Evolutionary conservation across 2,329 filamentous ascomycete genomes (phyloP).

Genomic region (Ophiostoma montium): DNA sequence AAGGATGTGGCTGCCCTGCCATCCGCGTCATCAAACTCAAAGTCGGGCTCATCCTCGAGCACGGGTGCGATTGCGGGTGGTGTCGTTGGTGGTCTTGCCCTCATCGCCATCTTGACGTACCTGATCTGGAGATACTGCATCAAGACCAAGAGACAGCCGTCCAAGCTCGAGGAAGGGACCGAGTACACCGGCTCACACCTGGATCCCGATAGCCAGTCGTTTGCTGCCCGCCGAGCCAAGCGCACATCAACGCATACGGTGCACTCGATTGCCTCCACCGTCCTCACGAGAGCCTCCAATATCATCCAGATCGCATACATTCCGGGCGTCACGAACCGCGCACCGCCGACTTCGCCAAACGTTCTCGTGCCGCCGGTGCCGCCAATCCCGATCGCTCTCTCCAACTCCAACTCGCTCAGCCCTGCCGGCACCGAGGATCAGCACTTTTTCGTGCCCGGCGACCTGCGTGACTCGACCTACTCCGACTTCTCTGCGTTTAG

Average conservation of each 20-base stretch:
- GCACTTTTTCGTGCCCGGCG: constrained; percentile 85
- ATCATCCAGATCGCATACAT: constrained; percentile 99
- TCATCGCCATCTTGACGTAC: constrained; percentile 61
- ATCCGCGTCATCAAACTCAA: constrained; percentile 12
- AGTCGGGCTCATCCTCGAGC: constrained; percentile 40
- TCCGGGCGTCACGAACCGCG: constrained; percentile 87
- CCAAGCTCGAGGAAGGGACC: constrained; percentile 39
- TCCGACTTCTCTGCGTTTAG: constrained; percentile 55
- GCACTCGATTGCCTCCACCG: constrained; percentile 84
- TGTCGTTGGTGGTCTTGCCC: constrained; percentile 70
- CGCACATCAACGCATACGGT: constrained; percentile 75
- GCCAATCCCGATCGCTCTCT: constrained; percentile 56
- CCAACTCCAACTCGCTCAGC: constrained; percentile 33
- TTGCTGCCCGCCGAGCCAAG: constrained; percentile 39
- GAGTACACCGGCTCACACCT: constrained; percentile 33
- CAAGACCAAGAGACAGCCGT: constrained; percentile 58
- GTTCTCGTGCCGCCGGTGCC: constrained; percentile 84
- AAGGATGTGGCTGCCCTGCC: constrained; percentile 7
- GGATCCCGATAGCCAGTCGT: constrained; percentile 34
- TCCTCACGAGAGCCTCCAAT: constrained; percentile 90
- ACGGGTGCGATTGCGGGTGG: constrained; percentile 82
- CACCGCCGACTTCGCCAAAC: constrained; percentile 67
- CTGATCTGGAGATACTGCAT: constrained; percentile 80
- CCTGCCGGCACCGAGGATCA: constrained; percentile 55
- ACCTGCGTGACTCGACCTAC: constrained; percentile 83